Evolutionary conservation across 257 asterid genomes (phyloP), one percentile per base, ranked within the genome.

Genomic region (Lavandula angustifolia): DNA sequence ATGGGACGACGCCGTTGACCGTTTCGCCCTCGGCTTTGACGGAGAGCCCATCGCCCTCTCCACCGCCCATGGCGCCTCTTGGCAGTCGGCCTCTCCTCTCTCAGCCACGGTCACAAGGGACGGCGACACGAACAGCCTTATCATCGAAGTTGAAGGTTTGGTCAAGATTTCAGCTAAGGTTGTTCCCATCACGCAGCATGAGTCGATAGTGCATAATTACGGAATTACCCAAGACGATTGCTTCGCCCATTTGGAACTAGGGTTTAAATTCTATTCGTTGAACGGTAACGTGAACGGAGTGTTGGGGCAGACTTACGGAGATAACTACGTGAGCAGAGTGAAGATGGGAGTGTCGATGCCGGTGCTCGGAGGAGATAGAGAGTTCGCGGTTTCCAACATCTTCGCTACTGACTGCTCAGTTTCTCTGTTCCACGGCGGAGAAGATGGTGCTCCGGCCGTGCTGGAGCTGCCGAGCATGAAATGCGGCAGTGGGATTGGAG

Each of bases 221-320:
- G 77, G 85, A 2, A 83, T 85, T 13, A 79, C 75, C 0, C 56
- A 73, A 0, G 84, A 78, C 0, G 81, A 87, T 34, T 85, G 88
- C 50, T 87, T 81, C 13, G 94, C 94, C 0, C 94, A 85, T 76
- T 76, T 85, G n/a, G 95, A 85, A 3, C 33, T 85, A 33, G 94
- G 74, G 0, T 85, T 87, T 71, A 87, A 83, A 32, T 83, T 87
- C 63, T 80, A 42, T 2, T 54, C 79, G 0, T 29, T 85, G 4
- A 71, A 71, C 1, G 85, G 62, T 9, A 49, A 50, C 0, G 84
- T 78, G 7, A 66, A 75, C 7, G 95, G 91, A 29, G 84, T 87
- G n/a, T 47, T 87, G 14, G 95, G 95, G 3, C 91, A 85, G 31
- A 85, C 94, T 0, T 87, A 87, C 16, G 12, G 76, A n/a, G 74